Evolutionary conservation across 1,284 basidiomycete species (phyloP), one percentile per base, ranked within the genome.

Genomic region (Fomitopsis schrenkii): DNA sequence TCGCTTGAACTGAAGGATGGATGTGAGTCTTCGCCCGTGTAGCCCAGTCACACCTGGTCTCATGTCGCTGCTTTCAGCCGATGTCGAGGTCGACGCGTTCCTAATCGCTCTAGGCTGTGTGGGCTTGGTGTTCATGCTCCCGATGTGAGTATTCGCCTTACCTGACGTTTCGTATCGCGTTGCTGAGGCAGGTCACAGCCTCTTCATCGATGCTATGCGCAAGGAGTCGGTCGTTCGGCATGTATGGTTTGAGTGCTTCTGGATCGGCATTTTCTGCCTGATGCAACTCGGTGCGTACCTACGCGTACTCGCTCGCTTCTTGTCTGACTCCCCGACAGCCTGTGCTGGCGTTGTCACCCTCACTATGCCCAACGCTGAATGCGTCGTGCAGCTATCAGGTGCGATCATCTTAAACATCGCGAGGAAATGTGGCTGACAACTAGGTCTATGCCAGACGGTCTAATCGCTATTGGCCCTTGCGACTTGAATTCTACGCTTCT

Each of bases 161-260:
- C 17, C 7, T 22, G n/a, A 28, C n/a, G 19, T 19, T 61, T 26
- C 50, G 6, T 38, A 62, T 30, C 62, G 22, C 7, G 17, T 9
- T 1, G n/a, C 0, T 26, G 5, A 52, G 12, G 5, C 38, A 2
- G 12, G 0, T 19, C 5, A 50, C 67, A 92, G 88, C 57, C 75
- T 88, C 54, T 86, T 87, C 66, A 71, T 82, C 48, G 89, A 91
- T 70, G 70, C 90, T 41, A 68, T 83, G 38, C 78, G 78, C 30
- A 76, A 74, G 60, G 77, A 81, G 71, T 74, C 83, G 3, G 68
- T 88, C 48, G 79, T 84, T 14, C 80, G 81, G 42, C 81, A 79
- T 14, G 83, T 91, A n/a, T 90, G 86, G 86, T 86, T 90, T 64
- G 90, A 92, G 70, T 82, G 80, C 65, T 59, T 73, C 28, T 92